Conservation (phyloP, 176 grass and related monocot species). For the Carex scoparia region DNA sequence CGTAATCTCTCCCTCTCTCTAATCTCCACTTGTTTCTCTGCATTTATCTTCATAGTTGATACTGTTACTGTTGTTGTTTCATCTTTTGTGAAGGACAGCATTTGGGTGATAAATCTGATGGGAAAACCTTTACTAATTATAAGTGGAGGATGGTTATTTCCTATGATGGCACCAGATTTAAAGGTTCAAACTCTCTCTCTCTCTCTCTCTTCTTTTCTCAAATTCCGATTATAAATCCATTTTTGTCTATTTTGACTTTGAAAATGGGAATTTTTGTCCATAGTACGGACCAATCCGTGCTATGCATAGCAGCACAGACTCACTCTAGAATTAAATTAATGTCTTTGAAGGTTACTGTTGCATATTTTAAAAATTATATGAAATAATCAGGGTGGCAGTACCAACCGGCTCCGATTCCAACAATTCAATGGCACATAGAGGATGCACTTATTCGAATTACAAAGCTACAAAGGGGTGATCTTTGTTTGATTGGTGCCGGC, state of each 20-base stretch:
- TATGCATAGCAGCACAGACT: too few relatives aligned
- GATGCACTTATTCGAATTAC: slow-evolving; percentile 63
- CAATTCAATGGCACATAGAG: slow-evolving; percentile 81
- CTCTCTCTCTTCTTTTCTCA: background rate
- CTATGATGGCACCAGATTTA: slow-evolving; percentile 83
- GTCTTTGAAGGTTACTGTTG: background rate
- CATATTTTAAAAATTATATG: background rate
- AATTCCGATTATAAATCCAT: background rate
- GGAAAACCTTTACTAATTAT: slow-evolving; percentile 14
- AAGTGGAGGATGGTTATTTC: slow-evolving; percentile 88
- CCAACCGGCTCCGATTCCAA: slow-evolving; percentile 67
- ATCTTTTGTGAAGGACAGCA: background rate
- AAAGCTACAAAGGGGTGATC: slow-evolving; percentile 66
- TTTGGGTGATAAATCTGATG: slow-evolving; percentile 11
- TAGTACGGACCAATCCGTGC: too few relatives aligned
- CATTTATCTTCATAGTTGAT: background rate
- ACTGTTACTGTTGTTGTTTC: background rate
- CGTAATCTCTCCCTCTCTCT: background rate
- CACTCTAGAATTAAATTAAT: background rate
- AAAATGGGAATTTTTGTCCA: too few relatives aligned
- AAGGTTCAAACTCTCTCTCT: slow-evolving; percentile 37
- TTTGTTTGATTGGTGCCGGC: slow-evolving; percentile 75
- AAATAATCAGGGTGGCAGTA: slow-evolving; percentile 82
- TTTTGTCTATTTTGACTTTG: too few relatives aligned
- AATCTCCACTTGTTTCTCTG: background rate